Base-by-base conservation (phyloP, 805 yeast species). In the Metschnikowia gelsemii region DNA sequence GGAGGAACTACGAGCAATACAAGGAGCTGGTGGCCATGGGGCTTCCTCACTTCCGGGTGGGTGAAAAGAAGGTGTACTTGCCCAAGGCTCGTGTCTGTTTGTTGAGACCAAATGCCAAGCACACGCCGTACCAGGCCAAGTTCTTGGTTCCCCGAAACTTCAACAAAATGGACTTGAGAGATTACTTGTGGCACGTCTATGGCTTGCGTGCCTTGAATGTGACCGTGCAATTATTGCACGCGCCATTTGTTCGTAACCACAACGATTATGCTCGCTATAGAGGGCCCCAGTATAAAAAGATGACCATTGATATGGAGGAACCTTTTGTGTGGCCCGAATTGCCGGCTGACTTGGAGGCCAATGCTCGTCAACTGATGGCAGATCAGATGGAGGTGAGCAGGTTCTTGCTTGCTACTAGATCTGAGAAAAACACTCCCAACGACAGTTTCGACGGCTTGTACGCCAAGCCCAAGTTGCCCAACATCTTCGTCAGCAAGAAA, bases 101-200 rank as follows among this genome's bases (percentile, higher is more conserved):
- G 23, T 67, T 93, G 48, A 78, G 96, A 59, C 96, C 97, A 31
- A 86, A 86, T 57, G 96, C 98, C n/a, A 87, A 87, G 58, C 96
- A 87, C 65, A 86, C 96, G 0, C 99, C 99, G 35, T 90, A 86
- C 67, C 97, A 89, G 65, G 98, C 98, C 36, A 89, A 88, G 62
- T 93, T 93, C 65, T 79, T 87, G 50, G 99, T 95, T 14, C 99
- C 99, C 12, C 80, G 85, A 58, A 79, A 87, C 41, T 90, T 93
- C 75, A 93, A 93, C 72, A 91, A 90, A 63, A 73, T 93, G 68
- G 98, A 91, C 63, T 73, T 93, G 47, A 79, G 99, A 63, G 99
- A 93, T 67, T 93, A 93, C 59, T 72, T 93, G 49, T 93, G 82
- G 78, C 81, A 90, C 55, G 72, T 93, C 4, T 93, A 93, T 58